Evolutionary conservation across 2,329 filamentous ascomycete species (phyloP).

Genomic region (Botrytis fragariae): DNA sequence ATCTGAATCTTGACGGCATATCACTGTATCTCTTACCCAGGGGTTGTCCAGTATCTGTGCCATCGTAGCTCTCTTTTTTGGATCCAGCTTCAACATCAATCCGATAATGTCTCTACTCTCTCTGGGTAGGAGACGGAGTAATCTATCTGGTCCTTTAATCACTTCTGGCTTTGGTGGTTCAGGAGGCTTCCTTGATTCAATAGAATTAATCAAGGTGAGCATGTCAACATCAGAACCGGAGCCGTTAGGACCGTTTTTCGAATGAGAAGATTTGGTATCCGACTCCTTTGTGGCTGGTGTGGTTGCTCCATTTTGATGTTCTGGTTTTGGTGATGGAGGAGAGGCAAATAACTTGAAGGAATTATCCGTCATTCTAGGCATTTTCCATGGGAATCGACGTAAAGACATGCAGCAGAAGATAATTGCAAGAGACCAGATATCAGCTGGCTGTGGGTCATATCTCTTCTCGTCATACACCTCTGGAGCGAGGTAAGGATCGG

Average conservation of each 20-base stretch:
- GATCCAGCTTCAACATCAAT: constrained; percentile 87
- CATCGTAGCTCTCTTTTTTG: constrained; percentile 78
- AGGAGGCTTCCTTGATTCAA: constrained; percentile 13
- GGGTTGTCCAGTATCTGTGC: constrained; percentile 82
- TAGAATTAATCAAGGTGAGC: not conserved
- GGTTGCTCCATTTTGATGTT: constrained; percentile 29
- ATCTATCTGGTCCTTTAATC: constrained; percentile 88
- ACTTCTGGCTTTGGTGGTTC: constrained; percentile 59
- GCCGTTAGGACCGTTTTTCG: not conserved
- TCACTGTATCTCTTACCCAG: constrained; percentile 82
- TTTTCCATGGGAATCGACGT: constrained; percentile 94
- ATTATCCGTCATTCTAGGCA: constrained; percentile 86
- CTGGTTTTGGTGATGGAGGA: constrained; percentile 69
- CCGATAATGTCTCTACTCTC: constrained; percentile 89
- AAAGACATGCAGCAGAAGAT: constrained; percentile 99
- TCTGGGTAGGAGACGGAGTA: constrained; percentile 80
- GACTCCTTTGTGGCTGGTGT: constrained; percentile 20
- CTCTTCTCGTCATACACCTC: constrained; percentile 93
- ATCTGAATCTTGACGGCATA: constrained; percentile 80
- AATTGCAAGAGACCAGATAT: constrained; percentile 97
- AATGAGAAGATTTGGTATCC: constrained; percentile 4
- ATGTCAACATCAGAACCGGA: not conserved
- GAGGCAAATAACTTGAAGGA: constrained; percentile 92
- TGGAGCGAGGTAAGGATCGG: constrained; percentile 93
- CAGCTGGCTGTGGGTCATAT: constrained; percentile 90